Conservation (phyloP, 2,329 filamentous ascomycete species). For the Penicillium capsulatum region DNA sequence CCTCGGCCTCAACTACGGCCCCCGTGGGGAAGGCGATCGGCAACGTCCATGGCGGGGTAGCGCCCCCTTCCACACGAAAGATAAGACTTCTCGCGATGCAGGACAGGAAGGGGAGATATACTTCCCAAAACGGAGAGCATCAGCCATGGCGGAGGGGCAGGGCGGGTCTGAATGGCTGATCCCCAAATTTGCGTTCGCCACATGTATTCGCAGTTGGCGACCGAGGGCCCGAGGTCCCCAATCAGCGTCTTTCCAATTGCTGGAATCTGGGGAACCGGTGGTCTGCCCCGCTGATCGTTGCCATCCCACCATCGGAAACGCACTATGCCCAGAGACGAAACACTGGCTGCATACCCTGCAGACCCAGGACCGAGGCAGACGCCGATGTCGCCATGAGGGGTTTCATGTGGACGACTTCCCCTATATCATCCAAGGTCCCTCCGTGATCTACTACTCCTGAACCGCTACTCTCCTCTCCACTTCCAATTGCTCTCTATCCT, state of each 20-base stretch:
- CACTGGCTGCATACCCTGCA: slow-evolving; percentile 5
- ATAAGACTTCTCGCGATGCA: no score
- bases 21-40: no score
- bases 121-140: no score
- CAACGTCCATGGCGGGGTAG: no score
- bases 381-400: slow-evolving; percentile 10
- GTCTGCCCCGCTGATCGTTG: slow-evolving; percentile 7
- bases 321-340: slow-evolving; percentile 2
- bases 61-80: no score
- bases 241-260: neutral
- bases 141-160: no score
- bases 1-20: no score
- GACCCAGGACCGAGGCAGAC: slow-evolving; percentile 16
- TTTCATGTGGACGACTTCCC: slow-evolving; percentile 19
- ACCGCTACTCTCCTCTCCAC: neutral
- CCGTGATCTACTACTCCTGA: neutral
- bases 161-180: no score
- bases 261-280: slow-evolving; percentile 9
- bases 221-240: neutral
- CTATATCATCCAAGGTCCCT: slow-evolving; percentile 9
- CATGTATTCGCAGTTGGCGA: neutral
- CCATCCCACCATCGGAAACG: slow-evolving; percentile 3
- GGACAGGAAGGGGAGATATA: no score
- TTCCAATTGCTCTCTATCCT: neutral
- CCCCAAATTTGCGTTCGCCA: neutral